These are phyloP conservation scores for Fraxinus albicans DNA, from an alignment of 305 asterid species.

Conservation along the genomic window DNA sequence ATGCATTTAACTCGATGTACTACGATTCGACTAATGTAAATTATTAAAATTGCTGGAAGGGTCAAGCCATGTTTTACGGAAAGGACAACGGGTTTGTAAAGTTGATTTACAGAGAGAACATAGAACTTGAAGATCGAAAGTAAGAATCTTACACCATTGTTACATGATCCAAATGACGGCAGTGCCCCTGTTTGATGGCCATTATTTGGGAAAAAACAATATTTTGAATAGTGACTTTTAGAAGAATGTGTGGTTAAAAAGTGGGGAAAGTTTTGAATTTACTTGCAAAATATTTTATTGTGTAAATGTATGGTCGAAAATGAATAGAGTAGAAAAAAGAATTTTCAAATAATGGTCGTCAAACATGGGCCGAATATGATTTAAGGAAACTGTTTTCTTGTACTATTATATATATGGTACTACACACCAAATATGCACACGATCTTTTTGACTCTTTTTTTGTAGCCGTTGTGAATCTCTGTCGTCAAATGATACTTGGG, in stretches of 20 bases:
- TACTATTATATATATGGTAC: neutral
- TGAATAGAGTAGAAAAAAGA: too few species aligned
- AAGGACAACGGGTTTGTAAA: slow-evolving; percentile 20
- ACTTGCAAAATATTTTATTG: too few species aligned
- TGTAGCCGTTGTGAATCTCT: slow-evolving; percentile 42
- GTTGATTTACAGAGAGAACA: slow-evolving; percentile 24
- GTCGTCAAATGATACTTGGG: slow-evolving; percentile 12
- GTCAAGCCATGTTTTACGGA: slow-evolving; percentile 42
- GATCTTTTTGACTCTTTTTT: neutral
- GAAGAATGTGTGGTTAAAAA: too few species aligned
- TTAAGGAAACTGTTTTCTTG: neutral
- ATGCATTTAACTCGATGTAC: neutral
- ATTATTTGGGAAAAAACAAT: too few species aligned
- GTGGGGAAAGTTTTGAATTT: too few species aligned
- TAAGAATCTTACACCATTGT: neutral
- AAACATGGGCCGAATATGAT: too few species aligned
- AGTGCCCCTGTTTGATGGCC: neutral
- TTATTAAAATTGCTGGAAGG: slow-evolving; percentile 22
- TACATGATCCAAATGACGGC: neutral
- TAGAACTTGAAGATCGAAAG: neutral
- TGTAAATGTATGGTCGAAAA: too few species aligned
- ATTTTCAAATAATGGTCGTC: too few species aligned
- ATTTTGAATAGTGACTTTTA: too few species aligned
- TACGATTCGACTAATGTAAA: neutral
- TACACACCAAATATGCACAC: neutral